Percentiles rank a stretch among this genome's conserved stretches.
Conservation (phyloP, 768 basidiomycete genomes). For the Mycena vitilis region DNA sequence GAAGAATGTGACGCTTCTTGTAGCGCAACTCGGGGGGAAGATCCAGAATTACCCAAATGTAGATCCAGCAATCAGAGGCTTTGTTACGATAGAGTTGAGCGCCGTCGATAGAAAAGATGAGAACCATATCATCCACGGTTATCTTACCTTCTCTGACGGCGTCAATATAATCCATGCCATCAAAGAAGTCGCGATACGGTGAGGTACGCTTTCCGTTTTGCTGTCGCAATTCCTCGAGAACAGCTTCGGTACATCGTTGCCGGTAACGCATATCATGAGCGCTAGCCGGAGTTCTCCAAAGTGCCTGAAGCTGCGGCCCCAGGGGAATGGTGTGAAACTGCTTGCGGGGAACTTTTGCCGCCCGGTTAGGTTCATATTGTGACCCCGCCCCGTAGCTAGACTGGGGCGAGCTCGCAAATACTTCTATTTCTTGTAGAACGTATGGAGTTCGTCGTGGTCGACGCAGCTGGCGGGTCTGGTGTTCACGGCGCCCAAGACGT, state of each 20-base stretch:
- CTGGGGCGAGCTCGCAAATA: too few relatives aligned
- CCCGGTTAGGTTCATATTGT: slow-evolving; percentile 25
- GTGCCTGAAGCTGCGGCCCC: slow-evolving; percentile 57
- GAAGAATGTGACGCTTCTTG: slow-evolving; percentile 38
- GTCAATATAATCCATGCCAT: slow-evolving; percentile 42
- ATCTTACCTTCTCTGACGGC: slow-evolving; percentile 36
- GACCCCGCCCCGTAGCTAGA: too few relatives aligned
- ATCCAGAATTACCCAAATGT: slow-evolving; percentile 48
- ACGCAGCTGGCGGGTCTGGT: too few relatives aligned
- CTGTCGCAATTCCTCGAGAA: slow-evolving; percentile 24
- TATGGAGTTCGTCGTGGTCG: too few relatives aligned
- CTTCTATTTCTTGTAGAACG: too few relatives aligned
- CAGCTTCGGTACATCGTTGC: slow-evolving; percentile 32
- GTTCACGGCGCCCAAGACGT: too few relatives aligned
- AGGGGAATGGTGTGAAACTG: slow-evolving; percentile 52
- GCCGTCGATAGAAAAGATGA: slow-evolving; percentile 52
- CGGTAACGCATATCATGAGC: slow-evolving; percentile 46
- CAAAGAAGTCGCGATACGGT: slow-evolving; percentile 41
- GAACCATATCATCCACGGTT: slow-evolving; percentile 40
- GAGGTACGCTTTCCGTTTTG: slow-evolving; percentile 1
- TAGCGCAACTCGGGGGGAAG: slow-evolving; percentile 45
- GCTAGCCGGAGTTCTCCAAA: slow-evolving; percentile 37
- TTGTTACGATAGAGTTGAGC: slow-evolving; percentile 55
- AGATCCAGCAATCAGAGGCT: slow-evolving; percentile 55
- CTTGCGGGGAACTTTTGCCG: slow-evolving; percentile 40